Evolutionary conservation across 805 yeast species (phyloP), one percentile per base, ranked within the genome.

Genomic region (Jamesozyma piceae): DNA sequence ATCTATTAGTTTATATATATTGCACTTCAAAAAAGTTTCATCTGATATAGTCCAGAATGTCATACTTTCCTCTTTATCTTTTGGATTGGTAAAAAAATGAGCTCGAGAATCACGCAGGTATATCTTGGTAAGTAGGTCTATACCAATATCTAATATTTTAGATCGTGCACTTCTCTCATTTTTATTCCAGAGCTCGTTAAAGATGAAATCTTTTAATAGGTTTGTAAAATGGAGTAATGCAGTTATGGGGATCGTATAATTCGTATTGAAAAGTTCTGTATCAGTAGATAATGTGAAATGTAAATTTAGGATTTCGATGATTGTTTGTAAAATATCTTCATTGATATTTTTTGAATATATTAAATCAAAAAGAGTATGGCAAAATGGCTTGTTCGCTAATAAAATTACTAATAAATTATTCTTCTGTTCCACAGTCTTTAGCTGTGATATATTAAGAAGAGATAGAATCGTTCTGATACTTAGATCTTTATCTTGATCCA

Each of bases 201-300:
- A 62, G 3, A 53, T 50, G 27, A 49, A 46, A n/a, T 43, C 37
- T 38, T 52, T 57, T 29, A 60, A 37, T 9, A 41, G 29, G 3
- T 45, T 33, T 8, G 58, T 52, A 35, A 55, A 45, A 13, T 39
- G 19, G 11, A 41, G 39, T 10, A 61, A 34, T 14, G 47, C 37
- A 3, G 44, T 29, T 9, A 56, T 46, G 1, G 58, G 46, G 10
- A 54, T 46, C 5, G 49, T 44, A 9, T 43, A 43, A 5, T 35
- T 32, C 17, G 48, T 48, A 14, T 47, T 36, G 17, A 55, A 39
- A 22, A 60, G 31, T 37, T 62, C 64, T 28, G 46, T 50, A 39
- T 62, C 65, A 2, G 60, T 60, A 3, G 60, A 49, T 5, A 59
- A 46, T 19, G 52, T 43, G 10, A 60, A 43, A 38, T 53, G 52